phyloP scores from a whole-genome alignment of 768 basidiomycete genomes.

The Collybiopsis confluens region DNA sequence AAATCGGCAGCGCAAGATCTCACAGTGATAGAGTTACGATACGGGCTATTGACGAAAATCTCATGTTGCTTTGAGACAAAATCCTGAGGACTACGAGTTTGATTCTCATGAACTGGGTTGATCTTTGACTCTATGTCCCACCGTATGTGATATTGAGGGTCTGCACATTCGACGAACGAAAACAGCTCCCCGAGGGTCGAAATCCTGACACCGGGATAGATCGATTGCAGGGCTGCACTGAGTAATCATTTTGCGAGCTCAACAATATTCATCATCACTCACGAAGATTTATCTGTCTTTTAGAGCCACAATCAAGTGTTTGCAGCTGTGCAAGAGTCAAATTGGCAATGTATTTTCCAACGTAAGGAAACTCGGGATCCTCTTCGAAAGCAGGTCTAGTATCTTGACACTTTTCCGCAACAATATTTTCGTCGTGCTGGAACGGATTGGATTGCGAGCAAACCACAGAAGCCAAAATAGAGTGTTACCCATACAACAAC shows the following conservation, averaged over 20 bases:
- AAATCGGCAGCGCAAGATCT: constrained; percentile 13
- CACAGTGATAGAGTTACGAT: constrained; percentile 61
- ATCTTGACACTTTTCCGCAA: constrained; percentile 61
- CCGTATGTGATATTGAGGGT: constrained; percentile 52
- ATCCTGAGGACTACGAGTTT: constrained; percentile 49
- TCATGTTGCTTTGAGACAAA: constrained; percentile 63
- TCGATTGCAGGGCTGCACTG: constrained; percentile 51
- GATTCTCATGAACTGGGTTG: constrained; percentile 47
- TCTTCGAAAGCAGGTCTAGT: constrained; percentile 50
- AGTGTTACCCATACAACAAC: constrained; percentile 55
- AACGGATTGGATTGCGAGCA: not conserved
- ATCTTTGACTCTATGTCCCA: constrained; percentile 85
- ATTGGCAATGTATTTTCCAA: constrained; percentile 74
- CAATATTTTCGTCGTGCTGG: constrained; percentile 67
- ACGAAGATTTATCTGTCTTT: constrained; percentile 57
- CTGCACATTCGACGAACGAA: constrained; percentile 70
- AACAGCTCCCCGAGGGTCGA: constrained; percentile 74
- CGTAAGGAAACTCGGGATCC: constrained; percentile 68
- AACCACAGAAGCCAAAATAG: not conserved
- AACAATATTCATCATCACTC: constrained; percentile 19
- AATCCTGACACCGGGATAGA: constrained; percentile 65
- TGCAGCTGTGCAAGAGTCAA: constrained; percentile 76
- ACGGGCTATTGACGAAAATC: constrained; percentile 55
- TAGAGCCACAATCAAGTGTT: constrained; percentile 77
- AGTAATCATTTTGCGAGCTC: not conserved